A percentile compares a stretch with the other conserved stretches of the same genome.
These are phyloP conservation scores for Amoebophrya sp. DNA, from an alignment of 169 alveolate species.

Conservation along the genomic window DNA sequence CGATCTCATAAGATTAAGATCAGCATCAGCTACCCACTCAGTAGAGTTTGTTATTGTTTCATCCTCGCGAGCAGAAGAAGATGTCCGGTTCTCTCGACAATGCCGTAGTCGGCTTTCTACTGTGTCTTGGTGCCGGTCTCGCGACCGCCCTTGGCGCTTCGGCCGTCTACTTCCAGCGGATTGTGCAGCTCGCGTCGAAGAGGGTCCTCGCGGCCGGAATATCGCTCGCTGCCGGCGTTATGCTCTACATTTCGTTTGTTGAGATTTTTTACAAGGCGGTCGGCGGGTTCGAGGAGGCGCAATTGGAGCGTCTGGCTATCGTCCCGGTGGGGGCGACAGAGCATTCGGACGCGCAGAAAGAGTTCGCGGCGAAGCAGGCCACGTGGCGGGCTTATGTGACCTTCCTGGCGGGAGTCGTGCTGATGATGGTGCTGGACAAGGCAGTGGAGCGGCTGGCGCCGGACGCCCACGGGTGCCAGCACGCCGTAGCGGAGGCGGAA, in stretches of 20 bases:
- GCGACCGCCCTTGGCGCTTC: conserved; percentile 14
- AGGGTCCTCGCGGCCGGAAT: conserved; percentile 4
- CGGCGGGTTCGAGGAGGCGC: neutral
- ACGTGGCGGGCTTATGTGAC: neutral
- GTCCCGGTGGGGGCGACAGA: neutral
- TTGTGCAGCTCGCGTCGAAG: neutral
- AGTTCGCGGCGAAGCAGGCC: neutral
- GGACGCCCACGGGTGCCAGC: neutral
- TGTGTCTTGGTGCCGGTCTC: neutral
- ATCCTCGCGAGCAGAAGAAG: no score
- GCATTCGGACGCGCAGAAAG: neutral
- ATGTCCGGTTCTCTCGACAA: no score
- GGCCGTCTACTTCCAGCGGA: neutral
- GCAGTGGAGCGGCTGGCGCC: neutral
- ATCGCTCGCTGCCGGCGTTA: conserved; percentile 18
- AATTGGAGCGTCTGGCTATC: neutral
- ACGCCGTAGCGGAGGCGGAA: neutral
- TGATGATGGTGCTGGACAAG: neutral
- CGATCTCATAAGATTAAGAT: no score
- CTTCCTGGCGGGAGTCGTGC: neutral
- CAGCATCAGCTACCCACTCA: no score
- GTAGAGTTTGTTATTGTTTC: no score
- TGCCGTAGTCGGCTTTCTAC: neutral
- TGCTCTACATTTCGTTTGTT: neutral
- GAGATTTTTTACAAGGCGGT: conserved; percentile 19